phyloP scores from a whole-genome alignment of 176 grass and related monocot species.

The Oryza longistaminata region DNA sequence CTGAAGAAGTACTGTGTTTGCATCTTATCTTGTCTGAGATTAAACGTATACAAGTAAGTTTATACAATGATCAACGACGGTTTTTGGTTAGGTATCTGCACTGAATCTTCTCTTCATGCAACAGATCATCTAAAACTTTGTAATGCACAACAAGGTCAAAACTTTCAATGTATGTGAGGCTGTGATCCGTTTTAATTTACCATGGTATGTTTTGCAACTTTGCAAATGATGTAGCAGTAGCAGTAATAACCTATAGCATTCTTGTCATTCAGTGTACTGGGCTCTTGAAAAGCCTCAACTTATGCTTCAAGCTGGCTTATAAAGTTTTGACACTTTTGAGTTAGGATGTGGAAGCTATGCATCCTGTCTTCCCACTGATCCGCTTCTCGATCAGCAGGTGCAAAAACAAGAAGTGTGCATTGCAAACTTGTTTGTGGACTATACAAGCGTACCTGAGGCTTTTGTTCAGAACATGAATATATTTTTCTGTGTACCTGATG shows the following conservation, averaged over 20 bases:
- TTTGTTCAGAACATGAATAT: not conserved
- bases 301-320: not conserved
- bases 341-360: not conserved
- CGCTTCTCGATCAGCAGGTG: not conserved
- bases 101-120: constrained; percentile 14
- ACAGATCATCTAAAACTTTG: not conserved
- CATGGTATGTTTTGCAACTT: constrained; percentile 5
- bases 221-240: constrained; percentile 16
- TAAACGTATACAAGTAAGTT: constrained; percentile 21
- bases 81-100: not conserved
- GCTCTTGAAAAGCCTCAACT: not conserved
- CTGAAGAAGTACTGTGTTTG: not conserved
- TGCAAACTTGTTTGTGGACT: not conserved
- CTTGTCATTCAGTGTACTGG: constrained; percentile 23
- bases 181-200: constrained; percentile 15
- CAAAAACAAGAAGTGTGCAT: not conserved
- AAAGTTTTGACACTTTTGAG: not conserved
- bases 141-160: constrained; percentile 30
- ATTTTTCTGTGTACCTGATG: not conserved
- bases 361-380: not conserved
- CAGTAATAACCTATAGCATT: constrained; percentile 28
- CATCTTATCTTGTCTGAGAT: not conserved
- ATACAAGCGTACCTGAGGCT: not conserved
- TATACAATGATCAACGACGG: constrained; percentile 15
- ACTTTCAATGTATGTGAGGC: constrained; percentile 34